These are phyloP conservation scores for Volvox carteri DNA, from an alignment of 163 green algal genomes.

Conservation along the genomic window DNA sequence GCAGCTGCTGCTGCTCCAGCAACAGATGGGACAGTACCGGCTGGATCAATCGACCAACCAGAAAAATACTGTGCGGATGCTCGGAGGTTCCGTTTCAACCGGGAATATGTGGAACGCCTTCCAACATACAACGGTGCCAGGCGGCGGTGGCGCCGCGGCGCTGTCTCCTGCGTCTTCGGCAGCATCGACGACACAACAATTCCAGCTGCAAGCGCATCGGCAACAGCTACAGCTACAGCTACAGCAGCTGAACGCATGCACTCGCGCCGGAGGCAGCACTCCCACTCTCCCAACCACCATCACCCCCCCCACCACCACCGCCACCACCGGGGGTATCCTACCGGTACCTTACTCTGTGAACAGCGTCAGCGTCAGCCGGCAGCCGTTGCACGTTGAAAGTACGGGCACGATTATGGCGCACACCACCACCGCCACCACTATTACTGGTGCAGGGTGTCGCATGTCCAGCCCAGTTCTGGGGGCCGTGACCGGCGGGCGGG, in stretches of 20 bases:
- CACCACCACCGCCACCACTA: background rate
- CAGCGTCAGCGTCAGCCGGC: background rate
- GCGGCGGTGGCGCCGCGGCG: too few species aligned
- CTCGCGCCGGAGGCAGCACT: background rate
- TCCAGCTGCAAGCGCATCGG: background rate
- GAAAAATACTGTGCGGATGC: too few species aligned
- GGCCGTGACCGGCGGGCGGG: background rate
- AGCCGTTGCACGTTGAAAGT: background rate
- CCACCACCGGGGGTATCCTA: background rate
- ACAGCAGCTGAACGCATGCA: slow-evolving; percentile 24
- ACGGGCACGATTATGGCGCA: background rate
- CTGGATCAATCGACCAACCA: too few species aligned
- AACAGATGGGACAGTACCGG: background rate
- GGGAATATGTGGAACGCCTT: background rate
- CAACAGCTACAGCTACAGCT: slow-evolving; percentile 21
- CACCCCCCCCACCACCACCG: too few species aligned
- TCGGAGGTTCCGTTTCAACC: too few species aligned
- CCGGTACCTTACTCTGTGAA: background rate
- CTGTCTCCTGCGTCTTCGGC: background rate
- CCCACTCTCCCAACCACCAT: too few species aligned
- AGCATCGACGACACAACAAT: background rate
- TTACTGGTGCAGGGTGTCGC: background rate
- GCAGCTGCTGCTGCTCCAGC: background rate
- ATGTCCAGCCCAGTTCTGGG: background rate
- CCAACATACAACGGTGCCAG: background rate